Conservation (phyloP, 1,284 basidiomycete species). For the Vanrija sp. region DNA sequence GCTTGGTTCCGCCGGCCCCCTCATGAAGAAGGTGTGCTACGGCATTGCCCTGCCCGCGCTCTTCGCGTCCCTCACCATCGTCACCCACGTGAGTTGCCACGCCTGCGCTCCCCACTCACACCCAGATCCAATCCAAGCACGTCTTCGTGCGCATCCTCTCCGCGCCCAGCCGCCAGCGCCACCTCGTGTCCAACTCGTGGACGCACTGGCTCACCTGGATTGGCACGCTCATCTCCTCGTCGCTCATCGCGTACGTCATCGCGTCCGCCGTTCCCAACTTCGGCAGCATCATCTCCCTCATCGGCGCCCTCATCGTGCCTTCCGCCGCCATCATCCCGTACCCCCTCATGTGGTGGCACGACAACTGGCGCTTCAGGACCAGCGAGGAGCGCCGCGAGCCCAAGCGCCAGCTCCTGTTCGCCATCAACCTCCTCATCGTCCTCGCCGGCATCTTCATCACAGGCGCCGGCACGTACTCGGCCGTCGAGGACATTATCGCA, state of each 20-base stretch:
- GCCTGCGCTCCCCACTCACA: slow-evolving; percentile 31
- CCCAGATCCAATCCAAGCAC: slow-evolving; percentile 36
- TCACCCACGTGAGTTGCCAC: slow-evolving; percentile 31
- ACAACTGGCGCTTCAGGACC: slow-evolving; percentile 16
- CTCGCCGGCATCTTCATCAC: slow-evolving; percentile 28
- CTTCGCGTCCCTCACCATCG: slow-evolving; percentile 23
- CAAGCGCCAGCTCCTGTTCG: slow-evolving; percentile 5
- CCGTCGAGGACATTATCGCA: slow-evolving; percentile 28
- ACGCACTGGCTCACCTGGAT: slow-evolving; percentile 39
- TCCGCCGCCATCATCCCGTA: slow-evolving; percentile 28
- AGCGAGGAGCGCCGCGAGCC: slow-evolving; percentile 5
- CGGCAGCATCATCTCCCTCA: slow-evolving; percentile 29
- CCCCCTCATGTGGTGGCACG: slow-evolving; percentile 33
- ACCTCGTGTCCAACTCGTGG: slow-evolving; percentile 27
- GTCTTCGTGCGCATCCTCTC: slow-evolving; percentile 33
- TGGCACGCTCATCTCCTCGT: slow-evolving; percentile 15
- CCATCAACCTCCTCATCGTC: slow-evolving; percentile 17
- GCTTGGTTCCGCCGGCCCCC: slow-evolving; percentile 41
- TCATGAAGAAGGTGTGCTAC: slow-evolving; percentile 48
- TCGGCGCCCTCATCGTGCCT: slow-evolving; percentile 36
- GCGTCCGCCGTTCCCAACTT: slow-evolving; percentile 33
- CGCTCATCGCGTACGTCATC: slow-evolving; percentile 32
- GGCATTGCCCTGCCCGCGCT: slow-evolving; percentile 46
- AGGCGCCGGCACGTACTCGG: slow-evolving; percentile 34
- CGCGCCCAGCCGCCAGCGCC: slow-evolving; percentile 40